phyloP scores from a whole-genome alignment of 805 yeast species.

The Metschnikowia colocasiae region DNA sequence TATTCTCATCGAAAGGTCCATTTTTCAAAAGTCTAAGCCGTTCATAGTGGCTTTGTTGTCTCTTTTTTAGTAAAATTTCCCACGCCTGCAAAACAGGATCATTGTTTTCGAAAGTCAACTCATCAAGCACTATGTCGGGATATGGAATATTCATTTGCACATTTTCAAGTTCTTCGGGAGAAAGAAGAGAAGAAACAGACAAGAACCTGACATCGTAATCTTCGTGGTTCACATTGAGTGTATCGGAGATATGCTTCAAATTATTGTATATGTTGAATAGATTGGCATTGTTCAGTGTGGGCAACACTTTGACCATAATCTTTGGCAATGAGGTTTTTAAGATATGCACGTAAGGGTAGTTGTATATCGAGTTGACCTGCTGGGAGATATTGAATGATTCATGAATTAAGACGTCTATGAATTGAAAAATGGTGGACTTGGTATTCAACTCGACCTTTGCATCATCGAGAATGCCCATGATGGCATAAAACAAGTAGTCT shows the following conservation, averaged over 20 bases:
- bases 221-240: slow-evolving; percentile 28
- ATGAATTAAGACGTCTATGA: slow-evolving; percentile 58
- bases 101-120: slow-evolving; percentile 14
- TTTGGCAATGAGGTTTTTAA: slow-evolving; percentile 33
- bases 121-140: slow-evolving; percentile 27
- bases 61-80: slow-evolving; percentile 44
- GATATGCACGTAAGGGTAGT: slow-evolving; percentile 37
- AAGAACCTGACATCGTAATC: slow-evolving; percentile 28
- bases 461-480: slow-evolving; percentile 55
- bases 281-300: slow-evolving; percentile 35
- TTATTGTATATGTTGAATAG: slow-evolving; percentile 34
- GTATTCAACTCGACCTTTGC: slow-evolving; percentile 50
- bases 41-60: slow-evolving; percentile 51
- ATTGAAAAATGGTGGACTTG: slow-evolving; percentile 64
- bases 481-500: slow-evolving; percentile 66
- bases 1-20: slow-evolving; percentile 17
- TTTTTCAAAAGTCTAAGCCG: slow-evolving; percentile 39
- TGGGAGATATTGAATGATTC: slow-evolving; percentile 34
- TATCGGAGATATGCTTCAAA: slow-evolving; percentile 35
- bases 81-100: slow-evolving; percentile 41
- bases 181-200: slow-evolving; percentile 27
- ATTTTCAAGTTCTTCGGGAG: slow-evolving; percentile 33
- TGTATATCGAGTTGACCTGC: slow-evolving; percentile 32
- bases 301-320: slow-evolving; percentile 33
- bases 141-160: slow-evolving; percentile 32